Conservation (phyloP, 176 grass and related monocot species). For the Leersia perrieri region DNA sequence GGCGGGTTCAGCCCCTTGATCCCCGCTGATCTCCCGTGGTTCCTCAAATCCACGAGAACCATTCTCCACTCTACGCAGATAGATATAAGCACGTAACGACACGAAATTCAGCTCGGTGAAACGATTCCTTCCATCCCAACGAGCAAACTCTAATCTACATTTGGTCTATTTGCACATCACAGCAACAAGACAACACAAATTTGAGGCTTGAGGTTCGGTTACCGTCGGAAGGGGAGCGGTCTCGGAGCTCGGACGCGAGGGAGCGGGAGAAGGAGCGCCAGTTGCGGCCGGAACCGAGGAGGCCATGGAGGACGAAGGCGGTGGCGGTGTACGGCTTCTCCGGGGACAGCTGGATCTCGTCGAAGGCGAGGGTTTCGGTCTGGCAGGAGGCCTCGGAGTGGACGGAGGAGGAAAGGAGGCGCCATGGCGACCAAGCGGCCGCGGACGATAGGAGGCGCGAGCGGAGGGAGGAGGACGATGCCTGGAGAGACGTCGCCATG, state of each 20-base stretch:
- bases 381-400: slow-evolving; percentile 22
- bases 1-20: slow-evolving; percentile 54
- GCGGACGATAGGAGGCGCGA: slow-evolving; percentile 33
- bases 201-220: background rate
- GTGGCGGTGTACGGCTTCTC: slow-evolving; percentile 58
- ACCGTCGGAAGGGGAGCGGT: slow-evolving; percentile 65
- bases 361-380: slow-evolving; percentile 79
- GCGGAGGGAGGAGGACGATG: slow-evolving; percentile 52
- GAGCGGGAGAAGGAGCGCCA: slow-evolving; percentile 78
- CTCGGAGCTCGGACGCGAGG: slow-evolving; percentile 70
- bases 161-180: background rate
- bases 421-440: slow-evolving; percentile 31
- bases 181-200: background rate
- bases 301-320: slow-evolving; percentile 84
- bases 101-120: background rate
- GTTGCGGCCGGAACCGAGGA: slow-evolving; percentile 90
- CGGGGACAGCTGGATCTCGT: slow-evolving; percentile 73
- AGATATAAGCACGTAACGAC: background rate
- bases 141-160: background rate
- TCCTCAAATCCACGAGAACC: slow-evolving; percentile 91
- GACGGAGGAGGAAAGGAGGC: slow-evolving; percentile 45
- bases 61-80: slow-evolving; percentile 73
- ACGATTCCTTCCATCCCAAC: background rate
- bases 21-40: slow-evolving; percentile 73
- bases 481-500: slow-evolving; percentile 58